Conservation (phyloP, 139 green algal genomes). For the Tetraselmis chui region DNA sequence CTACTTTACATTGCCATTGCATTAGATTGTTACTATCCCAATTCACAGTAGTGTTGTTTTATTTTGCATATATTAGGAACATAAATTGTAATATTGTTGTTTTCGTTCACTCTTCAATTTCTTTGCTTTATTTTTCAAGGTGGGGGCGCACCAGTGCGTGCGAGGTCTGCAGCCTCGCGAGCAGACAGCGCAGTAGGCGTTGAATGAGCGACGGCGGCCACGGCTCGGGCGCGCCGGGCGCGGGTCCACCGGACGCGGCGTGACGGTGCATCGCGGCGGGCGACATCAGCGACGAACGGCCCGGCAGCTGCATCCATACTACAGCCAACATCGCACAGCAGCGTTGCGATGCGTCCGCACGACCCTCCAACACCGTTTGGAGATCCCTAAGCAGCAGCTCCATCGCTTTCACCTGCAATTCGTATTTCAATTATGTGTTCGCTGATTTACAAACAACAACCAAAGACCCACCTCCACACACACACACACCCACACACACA, state of each 20-base stretch:
- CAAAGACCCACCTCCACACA: too few species aligned
- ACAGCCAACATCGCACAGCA: not conserved
- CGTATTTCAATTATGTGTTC: too few species aligned
- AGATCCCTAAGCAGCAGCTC: not conserved
- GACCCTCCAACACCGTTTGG: not conserved
- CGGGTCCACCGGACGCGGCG: too few species aligned
- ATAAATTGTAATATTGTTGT: too few species aligned
- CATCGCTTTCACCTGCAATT: not conserved
- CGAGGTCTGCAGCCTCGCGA: not conserved
- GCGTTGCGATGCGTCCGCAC: not conserved
- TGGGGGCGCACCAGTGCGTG: not conserved
- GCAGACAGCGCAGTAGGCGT: slow-evolving; percentile 29
- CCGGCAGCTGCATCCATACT: not conserved
- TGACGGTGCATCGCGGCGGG: not conserved
- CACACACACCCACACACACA: too few species aligned
- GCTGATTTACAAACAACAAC: too few species aligned
- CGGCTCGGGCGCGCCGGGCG: not conserved
- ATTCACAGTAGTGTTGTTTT: too few species aligned
- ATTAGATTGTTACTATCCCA: too few species aligned
- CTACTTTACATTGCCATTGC: too few species aligned
- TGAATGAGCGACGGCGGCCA: slow-evolving; percentile 6
- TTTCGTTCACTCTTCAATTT: too few species aligned
- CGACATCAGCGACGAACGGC: not conserved
- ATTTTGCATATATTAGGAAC: too few species aligned
- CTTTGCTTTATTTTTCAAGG: too few species aligned